These are phyloP conservation scores for Chloris gayana DNA, from an alignment of 176 grass and related monocot species.

Conservation along the genomic window DNA sequence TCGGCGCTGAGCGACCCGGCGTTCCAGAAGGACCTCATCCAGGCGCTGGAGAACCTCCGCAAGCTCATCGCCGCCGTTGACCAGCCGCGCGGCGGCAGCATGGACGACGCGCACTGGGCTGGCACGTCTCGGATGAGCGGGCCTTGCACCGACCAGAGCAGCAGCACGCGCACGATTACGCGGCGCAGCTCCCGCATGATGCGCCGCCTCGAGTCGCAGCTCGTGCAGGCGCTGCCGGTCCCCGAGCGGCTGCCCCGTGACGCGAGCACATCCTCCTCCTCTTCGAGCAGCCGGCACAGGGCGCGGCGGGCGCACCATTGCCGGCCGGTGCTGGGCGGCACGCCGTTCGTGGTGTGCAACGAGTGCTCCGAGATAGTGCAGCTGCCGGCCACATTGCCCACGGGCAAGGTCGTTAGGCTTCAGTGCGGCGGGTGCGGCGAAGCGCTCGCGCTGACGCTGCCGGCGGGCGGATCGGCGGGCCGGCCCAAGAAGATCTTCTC, in stretches of 20 bases:
- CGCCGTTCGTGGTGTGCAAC: conserved; percentile 73
- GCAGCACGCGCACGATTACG: conserved; percentile 15
- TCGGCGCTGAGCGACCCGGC: conserved; percentile 47
- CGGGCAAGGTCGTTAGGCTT: conserved; percentile 42
- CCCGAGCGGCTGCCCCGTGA: background rate
- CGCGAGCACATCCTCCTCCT: background rate
- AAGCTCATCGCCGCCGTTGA: conserved; percentile 56
- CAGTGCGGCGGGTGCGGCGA: conserved; percentile 71
- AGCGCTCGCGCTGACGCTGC: conserved; percentile 52
- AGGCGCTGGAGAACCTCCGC: conserved; percentile 55
- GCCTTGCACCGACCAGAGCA: background rate
- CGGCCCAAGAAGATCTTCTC: conserved; percentile 50
- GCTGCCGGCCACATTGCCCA: conserved; percentile 47
- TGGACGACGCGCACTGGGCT: background rate
- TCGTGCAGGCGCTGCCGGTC: conserved; percentile 43
- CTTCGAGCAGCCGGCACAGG: conserved; percentile 27
- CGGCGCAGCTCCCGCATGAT: conserved; percentile 49
- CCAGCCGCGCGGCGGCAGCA: conserved; percentile 3
- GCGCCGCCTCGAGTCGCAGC: conserved; percentile 59
- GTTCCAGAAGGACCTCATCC: conserved; percentile 51
- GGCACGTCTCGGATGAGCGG: background rate
- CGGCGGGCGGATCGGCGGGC: conserved; percentile 30
- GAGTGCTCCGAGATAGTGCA: conserved; percentile 62
- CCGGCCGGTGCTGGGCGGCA: conserved; percentile 63
- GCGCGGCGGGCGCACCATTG: conserved; percentile 34